Base-by-base conservation (phyloP, 192 early-diverging fungal species). In the Coemansia sp. region DNA sequence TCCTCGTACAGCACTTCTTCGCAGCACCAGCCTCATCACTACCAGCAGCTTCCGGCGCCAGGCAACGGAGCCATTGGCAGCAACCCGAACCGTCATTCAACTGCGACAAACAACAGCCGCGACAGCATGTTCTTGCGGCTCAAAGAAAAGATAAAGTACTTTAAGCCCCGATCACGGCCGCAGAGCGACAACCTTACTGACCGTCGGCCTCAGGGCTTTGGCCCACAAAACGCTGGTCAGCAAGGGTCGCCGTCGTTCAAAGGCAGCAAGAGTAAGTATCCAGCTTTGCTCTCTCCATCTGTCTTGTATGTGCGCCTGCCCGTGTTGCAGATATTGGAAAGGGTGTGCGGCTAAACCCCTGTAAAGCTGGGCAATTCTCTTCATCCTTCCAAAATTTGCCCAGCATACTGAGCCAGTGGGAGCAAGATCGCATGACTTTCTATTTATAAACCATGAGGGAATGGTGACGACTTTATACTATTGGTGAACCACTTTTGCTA, bases 121-220 rank as follows among this genome's bases (percentile, higher is more conserved):
- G 76, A 79, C 63, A 79, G 76, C 64, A 73, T 79, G 76, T 79
- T 79, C 57, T 64, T 72, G 45, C 76, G 76, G 12, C 58, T 79
- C 25, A 79, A 79, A 51, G 76, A 79, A 39, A 79, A 79, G 70
- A 79, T 79, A 67, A 72, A 66, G 63, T 60, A 54, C 21, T 59
- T 79, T 37, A 78, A 78, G 56, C 70, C 69, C 14, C 62, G 70
- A 68, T 79, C 76, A 50, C 29, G 76, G 2, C 76, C 76, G 9
- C 76, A 73, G 47, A 79, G 76, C 66, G 76, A 79, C 63, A 65
- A 73, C 54, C 55, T 79, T 32, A 41, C 71, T 6, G 76, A 79
- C 57, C 65, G 55, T 19, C 53, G 67, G 35, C 50, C 60, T 17
- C 71, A 60, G 49, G 53, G 49, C 22, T 32, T 50, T 38, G 53